Evolutionary conservation across 108 stramenopile species (phyloP).

Genomic region (Cylindrotheca closterium): DNA sequence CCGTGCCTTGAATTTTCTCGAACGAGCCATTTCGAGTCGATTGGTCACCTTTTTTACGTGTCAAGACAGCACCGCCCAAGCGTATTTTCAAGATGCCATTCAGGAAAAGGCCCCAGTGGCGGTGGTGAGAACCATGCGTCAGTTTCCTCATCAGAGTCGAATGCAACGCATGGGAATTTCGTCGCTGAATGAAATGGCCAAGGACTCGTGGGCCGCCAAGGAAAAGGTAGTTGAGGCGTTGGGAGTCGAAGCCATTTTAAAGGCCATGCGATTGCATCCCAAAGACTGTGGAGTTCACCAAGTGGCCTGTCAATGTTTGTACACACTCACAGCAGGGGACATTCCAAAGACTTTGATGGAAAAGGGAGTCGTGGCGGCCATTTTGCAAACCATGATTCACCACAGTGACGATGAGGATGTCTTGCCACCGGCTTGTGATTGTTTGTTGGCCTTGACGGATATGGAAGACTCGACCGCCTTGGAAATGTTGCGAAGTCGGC

Average conservation of each 20-base stretch:
- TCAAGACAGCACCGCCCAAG: neutral
- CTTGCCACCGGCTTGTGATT: constrained; percentile 10
- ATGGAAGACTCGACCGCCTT: neutral
- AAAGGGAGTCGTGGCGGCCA: constrained; percentile 10
- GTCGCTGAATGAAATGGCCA: constrained; percentile 13
- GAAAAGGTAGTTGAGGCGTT: neutral
- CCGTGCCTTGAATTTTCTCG: too few species aligned
- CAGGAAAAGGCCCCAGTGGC: constrained; percentile 1
- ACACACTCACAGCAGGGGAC: constrained; percentile 14
- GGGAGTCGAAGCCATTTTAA: constrained; percentile 12
- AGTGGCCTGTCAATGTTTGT: constrained; percentile 15
- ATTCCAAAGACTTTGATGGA: constrained; percentile 5
- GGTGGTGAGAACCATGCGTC: constrained; percentile 19
- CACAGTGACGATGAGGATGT: constrained; percentile 23
- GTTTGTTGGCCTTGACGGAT: constrained; percentile 21
- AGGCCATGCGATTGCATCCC: constrained; percentile 17
- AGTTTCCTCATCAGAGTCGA: constrained; percentile 18
- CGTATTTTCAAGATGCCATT: constrained; percentile 1
- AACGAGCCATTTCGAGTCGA: constrained; percentile 13
- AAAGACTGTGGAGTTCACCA: constrained; percentile 10
- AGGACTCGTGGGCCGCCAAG: constrained; percentile 16
- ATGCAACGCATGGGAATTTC: constrained; percentile 19
- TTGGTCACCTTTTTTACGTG: constrained; percentile 10
- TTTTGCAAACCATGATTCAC: constrained; percentile 10
- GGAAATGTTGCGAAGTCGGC: constrained; percentile 5